phyloP scores from a whole-genome alignment of 2,329 filamentous ascomycete species.

The Colletotrichum eremochloae region DNA sequence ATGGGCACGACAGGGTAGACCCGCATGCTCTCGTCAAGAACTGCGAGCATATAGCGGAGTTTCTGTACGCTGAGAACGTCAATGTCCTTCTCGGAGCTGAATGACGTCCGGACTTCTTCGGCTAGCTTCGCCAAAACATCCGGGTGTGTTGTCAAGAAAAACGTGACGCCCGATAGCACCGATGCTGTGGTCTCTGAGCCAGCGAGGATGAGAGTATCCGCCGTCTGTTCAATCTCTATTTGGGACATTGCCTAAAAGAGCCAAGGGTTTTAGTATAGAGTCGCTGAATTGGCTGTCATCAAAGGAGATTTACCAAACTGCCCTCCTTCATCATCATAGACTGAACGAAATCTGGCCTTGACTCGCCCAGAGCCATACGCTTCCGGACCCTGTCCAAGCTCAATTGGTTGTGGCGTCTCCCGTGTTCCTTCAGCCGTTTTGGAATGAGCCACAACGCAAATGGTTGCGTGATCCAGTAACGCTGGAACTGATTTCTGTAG shows the following conservation, averaged over 20 bases:
- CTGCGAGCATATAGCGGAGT: constrained; percentile 56
- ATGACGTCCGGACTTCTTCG: constrained; percentile 57
- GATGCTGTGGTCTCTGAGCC: constrained; percentile 63
- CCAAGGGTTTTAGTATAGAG: rapidly evolving
- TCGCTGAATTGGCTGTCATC: rapidly evolving
- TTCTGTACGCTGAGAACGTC: constrained; percentile 47
- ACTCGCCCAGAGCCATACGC: constrained; percentile 40
- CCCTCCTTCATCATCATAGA: constrained; percentile 42
- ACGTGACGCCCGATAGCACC: constrained; percentile 56
- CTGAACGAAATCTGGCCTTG: constrained; percentile 43
- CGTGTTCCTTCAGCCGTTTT: constrained; percentile 16
- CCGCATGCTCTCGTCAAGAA: constrained; percentile 58
- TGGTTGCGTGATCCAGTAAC: constrained; percentile 10
- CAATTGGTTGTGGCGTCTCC: constrained; percentile 19
- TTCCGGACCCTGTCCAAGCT: constrained; percentile 23
- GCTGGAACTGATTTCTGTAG: constrained; percentile 22
- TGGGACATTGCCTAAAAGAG: constrained; percentile 33
- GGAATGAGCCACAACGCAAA: constrained; percentile 23
- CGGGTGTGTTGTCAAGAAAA: constrained; percentile 53
- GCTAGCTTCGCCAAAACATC: constrained; percentile 49
- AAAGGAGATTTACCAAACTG: constrained; percentile 14
- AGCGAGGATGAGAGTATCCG: constrained; percentile 48
- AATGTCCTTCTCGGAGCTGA: constrained; percentile 55
- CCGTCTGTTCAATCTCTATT: constrained; percentile 35
- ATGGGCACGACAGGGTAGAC: constrained; percentile 49